Conservation (phyloP, 129 eudicot genomes). For the Mikania micrantha region DNA sequence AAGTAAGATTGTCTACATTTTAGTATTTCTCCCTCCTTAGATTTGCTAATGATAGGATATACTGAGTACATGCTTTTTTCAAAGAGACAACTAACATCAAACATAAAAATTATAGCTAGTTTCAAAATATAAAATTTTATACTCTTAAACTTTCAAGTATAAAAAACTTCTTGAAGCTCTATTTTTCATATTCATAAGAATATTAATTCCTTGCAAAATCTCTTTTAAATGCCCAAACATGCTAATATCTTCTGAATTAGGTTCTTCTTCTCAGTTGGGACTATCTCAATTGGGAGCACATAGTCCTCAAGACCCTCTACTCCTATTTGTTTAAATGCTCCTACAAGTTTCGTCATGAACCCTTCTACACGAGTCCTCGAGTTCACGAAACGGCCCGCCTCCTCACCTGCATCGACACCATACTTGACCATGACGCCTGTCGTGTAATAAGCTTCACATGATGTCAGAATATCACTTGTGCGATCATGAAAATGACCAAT, state of each 20-base stretch:
- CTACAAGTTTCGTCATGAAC: constrained; percentile 34
- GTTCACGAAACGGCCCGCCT: constrained; percentile 27
- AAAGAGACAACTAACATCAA: too few relatives aligned
- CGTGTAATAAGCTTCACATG: constrained; percentile 50
- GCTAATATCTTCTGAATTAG: constrained; percentile 24
- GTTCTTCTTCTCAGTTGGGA: not conserved
- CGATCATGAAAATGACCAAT: constrained; percentile 54
- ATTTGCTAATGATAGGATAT: too few relatives aligned
- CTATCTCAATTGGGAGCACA: not conserved
- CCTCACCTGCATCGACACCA: constrained; percentile 33
- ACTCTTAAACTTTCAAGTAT: too few relatives aligned
- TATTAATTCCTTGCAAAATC: not conserved
- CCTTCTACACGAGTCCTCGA: constrained; percentile 30
- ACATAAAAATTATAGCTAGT: too few relatives aligned
- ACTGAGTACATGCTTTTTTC: too few relatives aligned
- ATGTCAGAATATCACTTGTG: constrained; percentile 49
- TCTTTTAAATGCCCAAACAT: constrained; percentile 6
- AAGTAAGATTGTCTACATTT: too few relatives aligned
- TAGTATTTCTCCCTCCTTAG: too few relatives aligned
- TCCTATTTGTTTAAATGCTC: constrained; percentile 51
- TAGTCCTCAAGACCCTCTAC: constrained; percentile 45
- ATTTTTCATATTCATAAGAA: not conserved
- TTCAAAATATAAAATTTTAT: too few relatives aligned
- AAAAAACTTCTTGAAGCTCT: not conserved
- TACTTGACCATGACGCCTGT: constrained; percentile 60